Conservation (phyloP, 1,139 yeast species). For the Nakaseomyces delphensis region DNA sequence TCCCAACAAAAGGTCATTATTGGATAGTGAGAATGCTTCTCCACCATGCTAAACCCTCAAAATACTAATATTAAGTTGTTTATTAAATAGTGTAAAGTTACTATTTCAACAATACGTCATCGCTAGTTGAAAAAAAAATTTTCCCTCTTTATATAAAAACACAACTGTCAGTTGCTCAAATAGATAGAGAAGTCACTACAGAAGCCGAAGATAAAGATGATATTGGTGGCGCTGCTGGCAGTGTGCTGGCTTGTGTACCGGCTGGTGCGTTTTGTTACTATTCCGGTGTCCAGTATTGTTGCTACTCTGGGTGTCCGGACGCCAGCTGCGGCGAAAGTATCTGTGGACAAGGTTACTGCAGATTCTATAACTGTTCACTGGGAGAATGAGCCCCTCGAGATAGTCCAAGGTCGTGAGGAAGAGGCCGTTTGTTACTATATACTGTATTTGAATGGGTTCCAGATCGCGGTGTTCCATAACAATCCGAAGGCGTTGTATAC, state of each 20-base stretch:
- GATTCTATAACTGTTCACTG: slow-evolving; percentile 48
- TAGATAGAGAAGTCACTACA: neutral
- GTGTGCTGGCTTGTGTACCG: slow-evolving; percentile 25
- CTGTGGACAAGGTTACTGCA: slow-evolving; percentile 46
- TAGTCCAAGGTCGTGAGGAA: slow-evolving; percentile 5
- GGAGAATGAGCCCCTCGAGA: slow-evolving; percentile 35
- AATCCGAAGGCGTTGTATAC: slow-evolving; percentile 26
- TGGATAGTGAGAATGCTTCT: too few species aligned
- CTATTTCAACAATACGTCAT: too few species aligned
- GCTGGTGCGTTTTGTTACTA: slow-evolving; percentile 25
- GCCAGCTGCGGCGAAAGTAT: slow-evolving; percentile 49
- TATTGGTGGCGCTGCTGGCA: slow-evolving; percentile 6
- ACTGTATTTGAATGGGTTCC: slow-evolving; percentile 25
- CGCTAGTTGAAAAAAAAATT: too few species aligned
- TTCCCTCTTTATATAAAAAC: too few species aligned
- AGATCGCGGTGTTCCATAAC: slow-evolving; percentile 28
- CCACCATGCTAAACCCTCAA: too few species aligned
- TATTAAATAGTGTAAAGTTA: too few species aligned
- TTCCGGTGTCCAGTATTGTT: slow-evolving; percentile 45
- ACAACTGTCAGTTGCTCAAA: too few species aligned
- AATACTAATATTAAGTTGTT: too few species aligned
- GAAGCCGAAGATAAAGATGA: neutral
- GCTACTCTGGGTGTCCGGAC: slow-evolving; percentile 44
- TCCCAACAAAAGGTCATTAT: too few species aligned
- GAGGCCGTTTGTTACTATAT: slow-evolving; percentile 23